A percentile compares a stretch with the other conserved stretches of the same genome.
These are phyloP conservation scores for Chlorella sp. DNA, from an alignment of 139 green algal genomes.

Conservation along the genomic window DNA sequence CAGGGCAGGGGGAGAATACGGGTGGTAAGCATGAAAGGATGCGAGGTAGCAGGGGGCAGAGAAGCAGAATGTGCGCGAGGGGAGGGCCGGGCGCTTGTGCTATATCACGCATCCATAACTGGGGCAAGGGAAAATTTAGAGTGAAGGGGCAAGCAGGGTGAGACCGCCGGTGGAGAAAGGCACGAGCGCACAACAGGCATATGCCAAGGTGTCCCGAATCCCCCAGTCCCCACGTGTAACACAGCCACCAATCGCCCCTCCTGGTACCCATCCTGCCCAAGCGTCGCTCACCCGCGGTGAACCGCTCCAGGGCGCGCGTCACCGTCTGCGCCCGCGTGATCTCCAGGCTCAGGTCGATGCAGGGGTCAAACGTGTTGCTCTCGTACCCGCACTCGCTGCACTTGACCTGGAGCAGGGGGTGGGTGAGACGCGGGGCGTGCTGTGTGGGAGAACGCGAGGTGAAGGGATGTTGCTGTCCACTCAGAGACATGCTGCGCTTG, in stretches of 20 bases:
- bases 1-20: not conserved
- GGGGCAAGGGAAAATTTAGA: too few relatives aligned
- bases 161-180: too few relatives aligned
- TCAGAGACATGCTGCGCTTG: too few relatives aligned
- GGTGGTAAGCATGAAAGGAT: not conserved
- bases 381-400: conserved; percentile 86
- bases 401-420: conserved; percentile 68
- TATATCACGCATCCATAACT: too few relatives aligned
- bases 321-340: conserved; percentile 75
- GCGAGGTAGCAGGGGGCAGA: not conserved
- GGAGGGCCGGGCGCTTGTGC: too few relatives aligned
- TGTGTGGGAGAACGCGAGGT: not conserved
- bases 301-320: conserved; percentile 69
- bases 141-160: too few relatives aligned
- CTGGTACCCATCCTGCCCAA: not conserved
- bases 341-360: conserved; percentile 94
- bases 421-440: not conserved
- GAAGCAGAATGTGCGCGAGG: not conserved
- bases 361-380: conserved; percentile 88
- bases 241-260: too few relatives aligned
- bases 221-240: too few relatives aligned
- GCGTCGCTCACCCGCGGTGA: conserved; percentile 58
- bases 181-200: too few relatives aligned
- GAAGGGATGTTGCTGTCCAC: not conserved
- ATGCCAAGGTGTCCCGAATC: too few relatives aligned